Evolutionary conservation across 2,329 filamentous ascomycete genomes (phyloP), one percentile per base, ranked within the genome.

Genomic region (Magnaporthiopsis rhizophila): DNA sequence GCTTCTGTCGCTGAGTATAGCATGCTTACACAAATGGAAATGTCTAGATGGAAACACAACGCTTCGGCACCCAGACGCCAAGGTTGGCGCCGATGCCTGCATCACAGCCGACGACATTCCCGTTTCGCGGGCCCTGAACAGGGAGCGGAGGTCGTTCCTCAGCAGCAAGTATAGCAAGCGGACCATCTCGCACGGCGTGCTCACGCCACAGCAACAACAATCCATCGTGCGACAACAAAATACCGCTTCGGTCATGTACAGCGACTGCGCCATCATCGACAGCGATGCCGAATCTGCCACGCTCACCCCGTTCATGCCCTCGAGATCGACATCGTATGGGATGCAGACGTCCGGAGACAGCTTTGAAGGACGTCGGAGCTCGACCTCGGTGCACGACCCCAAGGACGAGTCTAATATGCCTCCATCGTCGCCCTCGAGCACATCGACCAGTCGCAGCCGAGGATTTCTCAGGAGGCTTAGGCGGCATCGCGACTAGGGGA

Each of bases 11-110:
- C 9, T 3, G 8, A 9, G 9, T 36, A 36, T 12, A 36, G 12
- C 36, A n/a, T 62, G 53, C 26, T 38, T 26, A n/a, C 45, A 21
- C 53, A 11, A 36, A 36, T 36, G 34, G n/a, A n/a, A 1, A 15
- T 9, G 5, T 13, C 7, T 28, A 81, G 81, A 73, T 59, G 78
- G 81, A 66, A 88, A 86, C 69, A 89, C 86, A 18, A 86, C 85
- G 2, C 76, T 85, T 21, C 83, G 83, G 26, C 85, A 88, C 66
- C 86, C 86, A 28, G 84, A 86, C 24, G 86, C 86, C 65, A 80
- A 86, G 68, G 78, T 83, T 8, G 82, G 80, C 18, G 80, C 81
- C 61, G 79, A 84, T 66, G 86, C 85, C 59, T 80, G 76, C 69
- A 84, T 89, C 65, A 80, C 80, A 56, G 79, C 82, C 64, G 79